Conservation (phyloP, 1,139 yeast species). For the Diutina ranongensis region DNA sequence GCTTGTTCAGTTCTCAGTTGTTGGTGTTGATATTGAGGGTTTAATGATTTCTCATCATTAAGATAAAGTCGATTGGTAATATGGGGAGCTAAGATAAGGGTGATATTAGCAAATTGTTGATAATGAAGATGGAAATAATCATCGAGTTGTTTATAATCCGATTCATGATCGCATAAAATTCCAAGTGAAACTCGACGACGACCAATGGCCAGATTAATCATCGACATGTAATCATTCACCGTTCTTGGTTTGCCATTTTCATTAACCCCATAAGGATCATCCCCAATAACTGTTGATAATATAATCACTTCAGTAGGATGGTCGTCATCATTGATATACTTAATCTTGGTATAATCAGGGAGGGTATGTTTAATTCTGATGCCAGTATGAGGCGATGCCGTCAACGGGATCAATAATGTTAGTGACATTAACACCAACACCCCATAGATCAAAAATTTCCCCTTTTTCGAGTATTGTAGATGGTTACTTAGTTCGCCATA, state of each 20-base stretch:
- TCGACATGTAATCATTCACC: neutral
- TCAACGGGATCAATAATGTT: neutral
- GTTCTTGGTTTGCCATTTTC: neutral
- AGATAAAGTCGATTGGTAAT: neutral
- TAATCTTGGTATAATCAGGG: neutral
- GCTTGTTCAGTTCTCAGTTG: neutral
- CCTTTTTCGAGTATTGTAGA: too few relatives aligned
- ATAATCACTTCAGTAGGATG: neutral
- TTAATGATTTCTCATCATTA: neutral
- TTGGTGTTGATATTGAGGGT: neutral
- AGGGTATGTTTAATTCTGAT: neutral
- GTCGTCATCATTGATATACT: neutral
- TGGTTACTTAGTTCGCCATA: too few relatives aligned
- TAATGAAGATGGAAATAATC: neutral
- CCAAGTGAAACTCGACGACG: neutral
- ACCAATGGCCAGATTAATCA: neutral
- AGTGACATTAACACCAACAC: neutral
- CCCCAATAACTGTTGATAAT: neutral
- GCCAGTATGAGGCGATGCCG: neutral
- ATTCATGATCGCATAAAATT: neutral
- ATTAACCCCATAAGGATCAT: neutral
- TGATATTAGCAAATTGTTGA: neutral
- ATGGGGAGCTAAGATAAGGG: neutral
- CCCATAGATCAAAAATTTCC: neutral
- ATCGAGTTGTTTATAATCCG: neutral